Percentiles rank a stretch among this genome's conserved stretches.
These are phyloP conservation scores for Aspergillus felis DNA, from an alignment of 2,329 filamentous ascomycete genomes.

Conservation along the genomic window DNA sequence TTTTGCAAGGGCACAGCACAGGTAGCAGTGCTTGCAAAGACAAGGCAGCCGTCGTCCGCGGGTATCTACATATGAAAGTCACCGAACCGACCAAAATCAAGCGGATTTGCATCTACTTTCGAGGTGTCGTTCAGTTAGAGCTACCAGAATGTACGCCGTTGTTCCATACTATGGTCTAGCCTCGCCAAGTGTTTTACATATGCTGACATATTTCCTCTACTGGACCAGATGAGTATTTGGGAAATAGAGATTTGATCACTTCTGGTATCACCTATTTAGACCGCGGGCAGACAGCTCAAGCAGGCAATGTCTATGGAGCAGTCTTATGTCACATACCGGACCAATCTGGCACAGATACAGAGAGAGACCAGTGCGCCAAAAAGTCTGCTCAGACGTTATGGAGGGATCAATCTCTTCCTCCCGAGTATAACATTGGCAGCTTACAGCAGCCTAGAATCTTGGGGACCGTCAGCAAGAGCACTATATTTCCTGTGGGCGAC, in stretches of 20 bases:
- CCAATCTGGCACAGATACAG: conserved; percentile 25
- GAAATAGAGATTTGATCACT: conserved; percentile 80
- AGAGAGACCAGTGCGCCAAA: neutral
- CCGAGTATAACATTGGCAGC: neutral
- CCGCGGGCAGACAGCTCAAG: conserved; percentile 37
- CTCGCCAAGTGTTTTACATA: too few species aligned
- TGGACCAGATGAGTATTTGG: conserved; percentile 28
- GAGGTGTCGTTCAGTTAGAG: conserved; percentile 79
- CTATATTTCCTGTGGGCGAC: conserved; percentile 71
- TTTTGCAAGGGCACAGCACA: conserved; percentile 46
- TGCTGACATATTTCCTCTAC: neutral
- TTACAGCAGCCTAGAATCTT: neutral
- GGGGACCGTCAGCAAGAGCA: conserved; percentile 41
- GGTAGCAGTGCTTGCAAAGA: conserved; percentile 49
- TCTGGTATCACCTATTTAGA: conserved; percentile 95
- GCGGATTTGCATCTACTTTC: conserved; percentile 79
- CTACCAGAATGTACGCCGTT: conserved; percentile 74
- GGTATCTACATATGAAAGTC: conserved; percentile 77
- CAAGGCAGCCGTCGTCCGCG: conserved; percentile 78
- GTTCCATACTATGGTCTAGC: neutral
- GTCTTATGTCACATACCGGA: conserved; percentile 57
- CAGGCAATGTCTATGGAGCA: conserved; percentile 59
- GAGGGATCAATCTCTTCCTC: neutral
- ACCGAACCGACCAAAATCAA: conserved; percentile 92
- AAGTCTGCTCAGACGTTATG: neutral